phyloP scores from a whole-genome alignment of 176 grass and related monocot species.

The maize (Zea mays) region Zm-B73-REFERENCE-NAM-5.0 NC_050102.1:16078501-16079000 shows the following conservation, averaged over 20 bases:
- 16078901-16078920: conserved; percentile 59
- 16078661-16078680: too few relatives aligned
- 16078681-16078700: neutral
- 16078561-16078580: conserved; percentile 59
- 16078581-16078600: conserved; percentile 52
- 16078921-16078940: conserved; percentile 59
- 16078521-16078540: neutral
- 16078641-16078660: neutral
- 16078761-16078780: conserved; percentile 44
- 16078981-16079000: conserved; percentile 64
- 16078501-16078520: neutral
- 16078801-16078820: conserved; percentile 43
- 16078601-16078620: conserved; percentile 39
- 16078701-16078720: conserved; percentile 21
- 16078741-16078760: conserved; percentile 56
- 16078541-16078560: neutral
- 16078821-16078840: conserved; percentile 58
- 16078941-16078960: conserved; percentile 62
- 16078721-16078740: conserved; percentile 39
- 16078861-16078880: conserved; percentile 57
- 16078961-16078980: conserved; percentile 87
- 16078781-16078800: conserved; percentile 3
- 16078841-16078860: conserved; percentile 55
- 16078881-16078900: conserved; percentile 62
- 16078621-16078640: neutral